phyloP scores from a whole-genome alignment of 2,329 filamentous ascomycete species.

The Apiospora arundinis region DNA sequence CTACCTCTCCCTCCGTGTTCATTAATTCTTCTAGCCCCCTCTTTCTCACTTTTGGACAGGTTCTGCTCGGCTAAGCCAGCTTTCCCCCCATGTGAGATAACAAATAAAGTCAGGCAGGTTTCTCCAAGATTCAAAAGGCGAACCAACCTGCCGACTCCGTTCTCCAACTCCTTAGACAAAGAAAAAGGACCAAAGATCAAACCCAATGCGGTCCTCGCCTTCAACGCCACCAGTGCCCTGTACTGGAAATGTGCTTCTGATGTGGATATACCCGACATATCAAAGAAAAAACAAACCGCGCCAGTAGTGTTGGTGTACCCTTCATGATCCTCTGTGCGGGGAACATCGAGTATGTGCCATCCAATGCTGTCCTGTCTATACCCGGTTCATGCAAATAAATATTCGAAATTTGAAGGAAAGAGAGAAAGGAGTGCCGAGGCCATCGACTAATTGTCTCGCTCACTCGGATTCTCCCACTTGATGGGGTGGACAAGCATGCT shows the following conservation, averaged over 20 bases:
- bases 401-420: constrained; percentile 8
- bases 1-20: background rate
- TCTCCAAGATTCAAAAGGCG: background rate
- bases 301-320: background rate
- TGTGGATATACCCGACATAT: constrained; percentile 15
- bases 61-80: background rate
- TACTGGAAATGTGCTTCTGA: constrained; percentile 24
- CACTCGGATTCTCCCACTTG: constrained; percentile 67
- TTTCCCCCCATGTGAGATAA: background rate
- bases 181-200: constrained; percentile 10
- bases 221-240: constrained; percentile 27
- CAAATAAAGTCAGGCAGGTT: background rate
- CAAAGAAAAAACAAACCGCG: background rate
- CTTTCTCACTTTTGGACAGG: background rate
- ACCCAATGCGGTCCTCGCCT: constrained; percentile 11
- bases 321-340: background rate
- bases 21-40: background rate
- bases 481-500: constrained; percentile 84
- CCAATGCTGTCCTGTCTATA: constrained; percentile 9
- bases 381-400: constrained; percentile 15
- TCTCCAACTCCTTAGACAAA: background rate
- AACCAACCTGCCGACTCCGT: constrained; percentile 8
- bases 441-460: constrained; percentile 39
- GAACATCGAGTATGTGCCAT: background rate
- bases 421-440: constrained; percentile 22